phyloP scores from a whole-genome alignment of 768 basidiomycete genomes.

The Heimioporus sp. region DNA sequence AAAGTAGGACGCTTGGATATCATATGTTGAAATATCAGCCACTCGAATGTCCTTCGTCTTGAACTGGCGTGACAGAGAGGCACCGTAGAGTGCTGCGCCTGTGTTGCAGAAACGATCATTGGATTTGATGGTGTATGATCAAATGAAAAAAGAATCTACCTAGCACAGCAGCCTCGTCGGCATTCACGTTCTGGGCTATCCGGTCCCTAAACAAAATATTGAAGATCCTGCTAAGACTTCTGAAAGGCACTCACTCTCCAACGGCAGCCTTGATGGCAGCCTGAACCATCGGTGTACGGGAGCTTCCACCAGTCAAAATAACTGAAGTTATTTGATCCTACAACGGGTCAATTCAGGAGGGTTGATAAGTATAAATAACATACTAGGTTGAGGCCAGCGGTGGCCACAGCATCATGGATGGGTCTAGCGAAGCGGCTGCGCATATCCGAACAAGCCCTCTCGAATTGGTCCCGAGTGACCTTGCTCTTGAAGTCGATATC shows the following conservation, averaged over 20 bases:
- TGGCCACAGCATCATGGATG: conserved; percentile 67
- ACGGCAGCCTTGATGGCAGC: conserved; percentile 72
- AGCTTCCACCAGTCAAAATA: conserved; percentile 89
- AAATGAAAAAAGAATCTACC: conserved; percentile 37
- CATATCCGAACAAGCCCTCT: conserved; percentile 67
- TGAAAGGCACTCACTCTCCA: conserved; percentile 57
- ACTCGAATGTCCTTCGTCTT: conserved; percentile 94
- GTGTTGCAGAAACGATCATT: neutral
- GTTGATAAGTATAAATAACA: conserved; percentile 14
- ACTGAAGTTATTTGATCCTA: conserved; percentile 82
- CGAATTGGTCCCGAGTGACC: conserved; percentile 76
- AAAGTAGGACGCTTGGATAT: conserved; percentile 77
- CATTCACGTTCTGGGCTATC: conserved; percentile 93
- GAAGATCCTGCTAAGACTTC: neutral
- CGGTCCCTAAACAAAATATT: conserved; percentile 50
- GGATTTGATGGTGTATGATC: neutral
- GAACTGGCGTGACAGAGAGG: conserved; percentile 84
- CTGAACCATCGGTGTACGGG: conserved; percentile 91
- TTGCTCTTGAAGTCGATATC: conserved; percentile 89
- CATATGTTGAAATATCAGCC: conserved; percentile 66
- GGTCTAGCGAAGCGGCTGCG: conserved; percentile 63
- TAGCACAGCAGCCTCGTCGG: conserved; percentile 94
- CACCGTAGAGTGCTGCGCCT: conserved; percentile 90
- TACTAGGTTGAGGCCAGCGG: conserved; percentile 68
- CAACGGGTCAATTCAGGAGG: neutral